Base-by-base conservation (phyloP, 2,329 filamentous ascomycete species). In the Aspergillus novoparasiticus region DNA sequence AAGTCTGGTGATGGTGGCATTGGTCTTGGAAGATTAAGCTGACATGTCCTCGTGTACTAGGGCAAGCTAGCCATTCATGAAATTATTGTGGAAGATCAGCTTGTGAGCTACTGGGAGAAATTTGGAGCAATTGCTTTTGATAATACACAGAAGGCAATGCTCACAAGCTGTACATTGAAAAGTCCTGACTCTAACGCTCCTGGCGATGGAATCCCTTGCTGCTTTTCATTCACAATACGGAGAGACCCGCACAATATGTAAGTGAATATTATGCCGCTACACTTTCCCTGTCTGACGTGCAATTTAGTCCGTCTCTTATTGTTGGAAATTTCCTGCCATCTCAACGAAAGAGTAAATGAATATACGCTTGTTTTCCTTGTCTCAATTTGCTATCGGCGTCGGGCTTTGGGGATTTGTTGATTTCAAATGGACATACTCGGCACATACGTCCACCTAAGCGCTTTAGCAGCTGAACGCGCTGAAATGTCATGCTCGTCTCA, bases 91-190 rank as follows among this genome's bases (percentile, higher is more conserved):
- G 95, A 99, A 80, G 93, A 96, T 65, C 96, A 94, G 46, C 87
- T 97, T 64, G 95, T 98, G 60, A 92, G 92, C 71, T 99, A 99
- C 74, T 99, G 95, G 95, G 95, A 99, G 79, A 97, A 99, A 73
- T 99, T 99, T 74, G 94, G 94, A 57, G 94, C 93, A 6, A 98
- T 99, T 71, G 96, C 95, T 11, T 99, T 99, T 78, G 95, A 99
- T 75, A 88, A 90, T 62, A 89, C 88, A 11, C 95, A 98, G 75
- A 97, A 99, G 76, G 96, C 94, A 26, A 92, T 99, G 72, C 83
- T 99, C 69, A 99, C 95, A 26, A 94, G 92, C 68, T 99, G 95
- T 76, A 90, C 92, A 12, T 81, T 99, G 65, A 97, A 97, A 78
- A 94, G 89, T 69, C 94, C 92, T 4, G 87, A 88, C 64, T 88